A percentile compares a stretch with the other conserved stretches of the same genome.
Conservation (phyloP, 352 stramenopile species). For the Thraustochytrium striatum region DNA sequence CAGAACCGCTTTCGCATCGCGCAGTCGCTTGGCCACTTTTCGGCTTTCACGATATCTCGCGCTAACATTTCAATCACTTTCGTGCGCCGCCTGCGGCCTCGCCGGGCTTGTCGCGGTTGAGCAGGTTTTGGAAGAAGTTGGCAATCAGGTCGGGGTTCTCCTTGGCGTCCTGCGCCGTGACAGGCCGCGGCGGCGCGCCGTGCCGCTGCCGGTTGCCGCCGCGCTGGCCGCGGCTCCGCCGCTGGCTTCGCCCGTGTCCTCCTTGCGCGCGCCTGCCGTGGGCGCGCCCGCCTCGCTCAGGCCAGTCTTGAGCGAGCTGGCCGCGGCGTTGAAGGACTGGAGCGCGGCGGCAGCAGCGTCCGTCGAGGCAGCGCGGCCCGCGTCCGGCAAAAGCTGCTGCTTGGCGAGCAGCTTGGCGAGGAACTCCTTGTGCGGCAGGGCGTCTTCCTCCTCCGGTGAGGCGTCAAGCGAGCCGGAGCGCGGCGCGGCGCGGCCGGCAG, state of each 20-base stretch:
- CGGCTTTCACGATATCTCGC: no score
- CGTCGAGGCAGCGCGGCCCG: not conserved
- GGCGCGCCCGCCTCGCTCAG: no score
- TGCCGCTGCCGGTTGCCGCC: not conserved
- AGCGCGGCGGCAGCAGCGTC: conserved; percentile 20
- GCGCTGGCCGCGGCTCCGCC: no score
- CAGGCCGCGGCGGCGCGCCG: not conserved
- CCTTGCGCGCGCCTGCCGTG: not conserved
- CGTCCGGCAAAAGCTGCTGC: conserved; percentile 19
- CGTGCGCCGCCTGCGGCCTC: not conserved
- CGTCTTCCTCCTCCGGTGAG: not conserved
- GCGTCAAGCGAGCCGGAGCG: not conserved
- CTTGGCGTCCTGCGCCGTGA: conserved; percentile 39
- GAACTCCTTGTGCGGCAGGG: not conserved
- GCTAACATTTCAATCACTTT: not conserved
- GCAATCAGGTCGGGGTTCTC: conserved; percentile 45
- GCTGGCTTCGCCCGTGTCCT: not conserved
- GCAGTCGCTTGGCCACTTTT: conserved; percentile 35
- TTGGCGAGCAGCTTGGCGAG: conserved; percentile 28
- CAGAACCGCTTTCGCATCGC: conserved; percentile 36
- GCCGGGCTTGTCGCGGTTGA: conserved; percentile 41
- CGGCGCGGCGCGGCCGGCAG: not conserved
- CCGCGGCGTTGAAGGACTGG: conserved; percentile 24
- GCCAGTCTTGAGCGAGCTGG: conserved; percentile 10
- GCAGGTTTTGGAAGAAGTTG: conserved; percentile 46